phyloP scores from a whole-genome alignment of 1,284 basidiomycete species.

The Malassezia arunalokei region DNA sequence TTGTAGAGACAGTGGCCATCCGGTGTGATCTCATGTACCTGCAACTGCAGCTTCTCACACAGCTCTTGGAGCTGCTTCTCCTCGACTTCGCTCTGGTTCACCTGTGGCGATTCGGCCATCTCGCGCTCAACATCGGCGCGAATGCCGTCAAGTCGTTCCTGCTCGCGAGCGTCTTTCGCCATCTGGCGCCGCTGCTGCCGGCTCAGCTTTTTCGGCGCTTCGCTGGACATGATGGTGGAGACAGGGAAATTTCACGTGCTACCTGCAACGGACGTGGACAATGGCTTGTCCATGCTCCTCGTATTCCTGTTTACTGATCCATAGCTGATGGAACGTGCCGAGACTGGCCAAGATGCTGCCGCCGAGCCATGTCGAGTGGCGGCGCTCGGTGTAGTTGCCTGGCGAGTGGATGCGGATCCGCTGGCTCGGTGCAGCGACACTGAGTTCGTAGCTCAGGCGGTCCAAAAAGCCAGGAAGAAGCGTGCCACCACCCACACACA shows the following conservation, averaged over 20 bases:
- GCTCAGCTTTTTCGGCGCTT: constrained; percentile 6
- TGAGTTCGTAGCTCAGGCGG: constrained; percentile 67
- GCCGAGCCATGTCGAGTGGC: constrained; percentile 42
- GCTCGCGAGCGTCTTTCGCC: constrained; percentile 15
- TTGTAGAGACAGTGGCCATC: constrained; percentile 83
- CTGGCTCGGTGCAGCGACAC: constrained; percentile 60
- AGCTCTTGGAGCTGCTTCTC: neutral
- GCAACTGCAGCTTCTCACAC: neutral
- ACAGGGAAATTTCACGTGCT: neutral
- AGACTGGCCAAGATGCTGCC: constrained; percentile 38
- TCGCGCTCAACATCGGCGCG: constrained; percentile 14
- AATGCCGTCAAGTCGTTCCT: constrained; percentile 16
- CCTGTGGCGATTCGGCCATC: neutral
- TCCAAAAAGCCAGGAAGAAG: constrained; percentile 76
- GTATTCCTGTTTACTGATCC: constrained; percentile 44
- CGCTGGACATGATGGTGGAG: neutral
- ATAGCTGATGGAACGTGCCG: constrained; percentile 45
- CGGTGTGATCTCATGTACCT: constrained; percentile 57
- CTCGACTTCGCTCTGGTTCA: constrained; percentile 1
- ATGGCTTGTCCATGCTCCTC: constrained; percentile 42
- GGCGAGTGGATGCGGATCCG: constrained; percentile 43
- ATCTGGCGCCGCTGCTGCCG: constrained; percentile 27
- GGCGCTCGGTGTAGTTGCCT: constrained; percentile 40
- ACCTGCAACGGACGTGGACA: constrained; percentile 43
- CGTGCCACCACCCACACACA: constrained; percentile 82